Base-by-base conservation (phyloP, 2,329 filamentous ascomycete genomes). In the Penicillium sp. region DNA sequence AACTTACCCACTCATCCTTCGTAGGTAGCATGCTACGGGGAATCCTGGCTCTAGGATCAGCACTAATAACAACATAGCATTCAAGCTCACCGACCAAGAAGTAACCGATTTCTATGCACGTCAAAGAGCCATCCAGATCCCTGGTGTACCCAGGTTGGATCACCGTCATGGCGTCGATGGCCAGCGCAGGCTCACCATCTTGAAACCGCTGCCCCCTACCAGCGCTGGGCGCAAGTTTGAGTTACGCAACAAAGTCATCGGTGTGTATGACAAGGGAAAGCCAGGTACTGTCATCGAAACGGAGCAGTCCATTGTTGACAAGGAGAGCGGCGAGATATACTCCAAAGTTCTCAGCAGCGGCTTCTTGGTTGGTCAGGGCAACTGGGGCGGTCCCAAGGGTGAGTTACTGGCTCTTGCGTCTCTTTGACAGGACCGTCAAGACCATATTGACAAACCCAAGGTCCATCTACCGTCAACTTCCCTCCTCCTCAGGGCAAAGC, bases 361-460 rank as follows among this genome's bases (percentile, higher is more conserved):
- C 15, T 94, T 94, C 68, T 91, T 83, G 61, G 82, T 94, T 44
- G 87, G 79, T 2, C 87, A 94, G 56, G 81, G 81, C n/a, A 72
- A 72, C 26, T 96, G 90, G 90, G 86, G 87, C 51, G 90, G 90
- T 0, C 90, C 90, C 26, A 94, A 94, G 72, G 90, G 88, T 77
- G 50, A 58, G 64, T 50, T 35, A 27, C 25, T 6, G 4, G 25
- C 14, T 27, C 5, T 26, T 4, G 15, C 6, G 8, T 16, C 3
- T 21, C 13, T 8, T 8, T 14, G 27, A 33, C 16, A 37, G 29
- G 41, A 6, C 48, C 29, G 7, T 19, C 26, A 31, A 49, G 9
- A 47, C 16, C 15, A 18, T 14, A n/a, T 31, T 7, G 19, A 5
- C 16, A 4, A 38, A n/a, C n/a, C n/a, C n/a, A n/a, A 70, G 67